phyloP scores from a whole-genome alignment of 257 asterid species.

The Scutellaria baicalensis region DNA sequence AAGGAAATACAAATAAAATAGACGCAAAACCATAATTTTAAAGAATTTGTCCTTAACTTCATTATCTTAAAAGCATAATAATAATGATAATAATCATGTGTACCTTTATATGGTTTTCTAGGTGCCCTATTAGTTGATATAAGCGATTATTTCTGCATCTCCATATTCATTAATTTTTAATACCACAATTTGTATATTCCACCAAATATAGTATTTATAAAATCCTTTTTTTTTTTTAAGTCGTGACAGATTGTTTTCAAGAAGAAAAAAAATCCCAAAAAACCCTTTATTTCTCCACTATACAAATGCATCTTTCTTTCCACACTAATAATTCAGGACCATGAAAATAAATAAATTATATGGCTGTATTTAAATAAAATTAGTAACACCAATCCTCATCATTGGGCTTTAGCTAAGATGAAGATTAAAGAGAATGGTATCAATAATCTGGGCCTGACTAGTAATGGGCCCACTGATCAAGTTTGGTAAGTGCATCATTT shows the following conservation, averaged over 20 bases:
- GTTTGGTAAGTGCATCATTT: constrained; percentile 22
- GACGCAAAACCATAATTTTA: not conserved
- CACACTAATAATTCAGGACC: not conserved
- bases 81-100: not conserved
- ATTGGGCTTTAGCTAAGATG: constrained; percentile 1
- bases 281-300: not conserved
- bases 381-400: not conserved
- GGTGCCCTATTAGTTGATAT: not conserved
- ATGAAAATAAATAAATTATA: not conserved
- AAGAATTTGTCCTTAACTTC: not conserved
- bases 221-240: too few species aligned
- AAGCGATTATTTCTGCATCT: too few species aligned
- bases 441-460: constrained; percentile 1
- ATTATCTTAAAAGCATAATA: not conserved
- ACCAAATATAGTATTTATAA: too few species aligned
- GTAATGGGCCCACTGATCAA: constrained; percentile 18
- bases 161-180: too few species aligned
- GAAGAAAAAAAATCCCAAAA: too few species aligned
- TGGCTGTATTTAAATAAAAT: not conserved
- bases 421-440: not conserved
- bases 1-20: not conserved
- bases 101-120: not conserved
- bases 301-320: not conserved
- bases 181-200: too few species aligned
- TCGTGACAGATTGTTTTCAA: too few species aligned